Conservation (phyloP, 1,284 basidiomycete genomes). For the Abortiporus biennis region DNA sequence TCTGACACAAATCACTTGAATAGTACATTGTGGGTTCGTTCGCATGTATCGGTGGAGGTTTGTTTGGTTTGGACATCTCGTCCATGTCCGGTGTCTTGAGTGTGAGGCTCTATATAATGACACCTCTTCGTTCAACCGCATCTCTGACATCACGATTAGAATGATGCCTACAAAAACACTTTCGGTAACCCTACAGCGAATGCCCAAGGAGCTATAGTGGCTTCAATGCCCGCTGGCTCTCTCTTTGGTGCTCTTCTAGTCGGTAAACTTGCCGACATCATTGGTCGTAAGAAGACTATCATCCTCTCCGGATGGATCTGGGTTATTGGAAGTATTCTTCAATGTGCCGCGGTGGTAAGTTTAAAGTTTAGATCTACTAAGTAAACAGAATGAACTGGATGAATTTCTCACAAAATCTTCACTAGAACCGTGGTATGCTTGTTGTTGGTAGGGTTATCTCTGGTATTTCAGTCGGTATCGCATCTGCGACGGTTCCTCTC, state of each 20-base stretch:
- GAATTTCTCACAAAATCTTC: neutral
- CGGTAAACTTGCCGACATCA: slow-evolving; percentile 52
- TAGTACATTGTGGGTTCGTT: slow-evolving; percentile 68
- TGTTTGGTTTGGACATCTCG: slow-evolving; percentile 77
- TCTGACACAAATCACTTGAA: neutral
- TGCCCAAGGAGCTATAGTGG: slow-evolving; percentile 71
- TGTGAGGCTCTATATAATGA: slow-evolving; percentile 38
- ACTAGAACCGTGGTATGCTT: slow-evolving; percentile 51
- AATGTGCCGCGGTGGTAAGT: slow-evolving; percentile 54
- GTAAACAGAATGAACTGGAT: neutral
- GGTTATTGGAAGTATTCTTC: slow-evolving; percentile 66
- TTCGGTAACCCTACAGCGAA: slow-evolving; percentile 45
- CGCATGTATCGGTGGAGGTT: slow-evolving; percentile 74
- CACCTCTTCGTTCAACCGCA: too few relatives aligned
- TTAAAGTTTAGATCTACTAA: neutral
- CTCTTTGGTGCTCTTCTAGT: slow-evolving; percentile 57
- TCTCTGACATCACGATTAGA: slow-evolving; percentile 28
- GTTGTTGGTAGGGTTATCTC: slow-evolving; percentile 40
- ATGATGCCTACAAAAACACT: slow-evolving; percentile 44
- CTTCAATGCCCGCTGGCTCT: slow-evolving; percentile 71
- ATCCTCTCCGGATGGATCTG: slow-evolving; percentile 63
- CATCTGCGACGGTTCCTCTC: slow-evolving; percentile 33
- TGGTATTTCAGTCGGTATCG: slow-evolving; percentile 33
- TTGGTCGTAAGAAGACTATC: slow-evolving; percentile 63
- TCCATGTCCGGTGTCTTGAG: slow-evolving; percentile 77